phyloP scores from a whole-genome alignment of 345 rosid species.

The Gynandropsis gynandra region DNA sequence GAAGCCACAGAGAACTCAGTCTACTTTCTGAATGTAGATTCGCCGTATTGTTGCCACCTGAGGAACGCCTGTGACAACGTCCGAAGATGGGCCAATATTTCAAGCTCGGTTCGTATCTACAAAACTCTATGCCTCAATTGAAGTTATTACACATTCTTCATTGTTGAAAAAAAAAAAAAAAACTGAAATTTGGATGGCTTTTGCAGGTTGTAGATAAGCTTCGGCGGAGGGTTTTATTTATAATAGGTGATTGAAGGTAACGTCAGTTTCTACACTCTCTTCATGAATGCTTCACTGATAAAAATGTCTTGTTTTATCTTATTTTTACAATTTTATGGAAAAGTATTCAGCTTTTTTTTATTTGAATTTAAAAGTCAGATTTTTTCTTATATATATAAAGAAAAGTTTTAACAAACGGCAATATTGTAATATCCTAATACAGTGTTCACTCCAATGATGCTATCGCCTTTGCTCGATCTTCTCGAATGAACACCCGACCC shows the following conservation, averaged over 20 bases:
- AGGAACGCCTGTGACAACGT: slow-evolving; percentile 42
- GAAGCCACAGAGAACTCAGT: slow-evolving; percentile 82
- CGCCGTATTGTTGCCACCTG: slow-evolving; percentile 50
- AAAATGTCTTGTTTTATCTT: too few species aligned
- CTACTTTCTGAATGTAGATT: slow-evolving; percentile 43
- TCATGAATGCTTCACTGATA: too few species aligned
- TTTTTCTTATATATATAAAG: too few species aligned
- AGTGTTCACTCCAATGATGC: too few species aligned
- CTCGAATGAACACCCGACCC: slow-evolving; percentile 16
- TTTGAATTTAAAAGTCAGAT: too few species aligned
- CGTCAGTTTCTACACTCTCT: too few species aligned
- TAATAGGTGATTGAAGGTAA: slow-evolving; percentile 40
- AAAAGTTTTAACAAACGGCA: too few species aligned
- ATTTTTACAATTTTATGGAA: too few species aligned
- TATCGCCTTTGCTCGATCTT: slow-evolving; percentile 23
- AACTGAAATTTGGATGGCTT: too few species aligned
- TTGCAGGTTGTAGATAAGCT: slow-evolving; percentile 52
- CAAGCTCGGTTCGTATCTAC: slow-evolving; percentile 38
- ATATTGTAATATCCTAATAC: too few species aligned
- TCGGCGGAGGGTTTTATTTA: slow-evolving; percentile 44
- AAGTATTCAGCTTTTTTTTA: too few species aligned
- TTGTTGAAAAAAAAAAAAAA: too few species aligned
- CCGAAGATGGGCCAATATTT: slow-evolving; percentile 62
- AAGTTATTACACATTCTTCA: background rate
- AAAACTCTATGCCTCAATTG: slow-evolving; percentile 10